Evolutionary conservation across 1,284 basidiomycete species (phyloP).

Genomic region (Leccinum subrobustum): DNA sequence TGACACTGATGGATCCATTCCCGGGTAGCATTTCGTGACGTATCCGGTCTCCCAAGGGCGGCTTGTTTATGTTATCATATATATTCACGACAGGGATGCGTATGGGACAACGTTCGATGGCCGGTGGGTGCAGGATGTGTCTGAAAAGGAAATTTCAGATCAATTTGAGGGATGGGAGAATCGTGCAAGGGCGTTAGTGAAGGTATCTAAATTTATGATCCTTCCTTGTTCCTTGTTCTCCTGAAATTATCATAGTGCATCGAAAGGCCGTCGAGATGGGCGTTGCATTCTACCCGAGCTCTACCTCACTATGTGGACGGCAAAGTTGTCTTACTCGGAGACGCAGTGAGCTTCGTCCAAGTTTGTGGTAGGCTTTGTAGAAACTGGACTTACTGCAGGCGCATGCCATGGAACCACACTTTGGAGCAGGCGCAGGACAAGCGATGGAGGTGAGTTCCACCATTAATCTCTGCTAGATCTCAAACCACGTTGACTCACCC

Average conservation of each 20-base stretch:
- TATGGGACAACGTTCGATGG: constrained; percentile 38
- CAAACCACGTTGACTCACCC: background rate
- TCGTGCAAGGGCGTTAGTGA: constrained; percentile 40
- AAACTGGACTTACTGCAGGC: constrained; percentile 18
- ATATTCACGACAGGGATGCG: constrained; percentile 31
- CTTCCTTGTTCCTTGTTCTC: background rate
- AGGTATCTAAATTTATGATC: constrained; percentile 27
- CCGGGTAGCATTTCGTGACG: constrained; percentile 40
- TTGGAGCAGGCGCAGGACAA: constrained; percentile 34
- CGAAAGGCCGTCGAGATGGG: constrained; percentile 30
- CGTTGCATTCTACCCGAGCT: constrained; percentile 30
- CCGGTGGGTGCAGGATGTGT: constrained; percentile 35
- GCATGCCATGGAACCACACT: constrained; percentile 33
- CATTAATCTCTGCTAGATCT: background rate
- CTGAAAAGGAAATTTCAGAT: constrained; percentile 32
- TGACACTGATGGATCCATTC: background rate
- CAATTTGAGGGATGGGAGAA: constrained; percentile 42
- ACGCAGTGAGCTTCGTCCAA: constrained; percentile 28
- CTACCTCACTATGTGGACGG: constrained; percentile 32
- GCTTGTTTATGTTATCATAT: constrained; percentile 44
- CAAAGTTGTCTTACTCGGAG: constrained; percentile 35
- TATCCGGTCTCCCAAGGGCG: constrained; percentile 45
- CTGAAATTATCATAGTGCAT: constrained; percentile 13
- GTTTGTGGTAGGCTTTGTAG: background rate
- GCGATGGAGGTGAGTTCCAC: constrained; percentile 30